phyloP scores from a whole-genome alignment of 192 early-diverging fungal genomes.

The Dispira parvispora region DNA sequence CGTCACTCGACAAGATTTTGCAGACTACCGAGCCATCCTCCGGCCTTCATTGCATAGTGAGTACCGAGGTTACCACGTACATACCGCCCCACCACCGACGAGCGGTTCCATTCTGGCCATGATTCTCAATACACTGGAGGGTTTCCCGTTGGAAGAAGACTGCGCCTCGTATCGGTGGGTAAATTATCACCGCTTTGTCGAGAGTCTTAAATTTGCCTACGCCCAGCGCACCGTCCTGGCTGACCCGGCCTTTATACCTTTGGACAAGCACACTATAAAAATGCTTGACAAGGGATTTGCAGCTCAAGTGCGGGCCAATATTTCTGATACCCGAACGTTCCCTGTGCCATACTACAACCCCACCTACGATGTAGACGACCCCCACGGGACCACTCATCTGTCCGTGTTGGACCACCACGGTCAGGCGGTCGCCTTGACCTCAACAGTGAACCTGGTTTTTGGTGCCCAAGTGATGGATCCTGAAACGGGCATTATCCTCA shows the following conservation, averaged over 20 bases:
- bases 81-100: conserved; percentile 55
- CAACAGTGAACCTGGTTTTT: conserved; percentile 81
- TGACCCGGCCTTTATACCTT: conserved; percentile 51
- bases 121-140: conserved; percentile 76
- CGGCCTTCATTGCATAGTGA: conserved; percentile 39
- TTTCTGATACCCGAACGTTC: conserved; percentile 55
- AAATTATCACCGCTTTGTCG: conserved; percentile 68
- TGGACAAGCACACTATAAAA: conserved; percentile 26
- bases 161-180: conserved; percentile 30
- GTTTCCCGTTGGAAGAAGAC: conserved; percentile 44
- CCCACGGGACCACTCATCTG: conserved; percentile 86
- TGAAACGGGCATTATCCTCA: conserved; percentile 74
- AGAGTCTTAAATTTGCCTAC: conserved; percentile 75
- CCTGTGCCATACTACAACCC: conserved; percentile 62
- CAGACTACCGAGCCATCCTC: conserved; percentile 39
- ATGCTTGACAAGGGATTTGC: conserved; percentile 59
- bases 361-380: conserved; percentile 50
- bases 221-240: conserved; percentile 67
- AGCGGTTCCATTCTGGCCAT: conserved; percentile 70
- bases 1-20: conserved; percentile 57
- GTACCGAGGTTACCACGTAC: conserved; percentile 64
- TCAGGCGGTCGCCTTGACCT: conserved; percentile 69
- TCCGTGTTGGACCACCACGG: conserved; percentile 59
- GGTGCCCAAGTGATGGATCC: conserved; percentile 78
- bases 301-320: conserved; percentile 40